Evolutionary conservation across 129 eudicot genomes (phyloP).

Genomic region (Silybum marianum): DNA sequence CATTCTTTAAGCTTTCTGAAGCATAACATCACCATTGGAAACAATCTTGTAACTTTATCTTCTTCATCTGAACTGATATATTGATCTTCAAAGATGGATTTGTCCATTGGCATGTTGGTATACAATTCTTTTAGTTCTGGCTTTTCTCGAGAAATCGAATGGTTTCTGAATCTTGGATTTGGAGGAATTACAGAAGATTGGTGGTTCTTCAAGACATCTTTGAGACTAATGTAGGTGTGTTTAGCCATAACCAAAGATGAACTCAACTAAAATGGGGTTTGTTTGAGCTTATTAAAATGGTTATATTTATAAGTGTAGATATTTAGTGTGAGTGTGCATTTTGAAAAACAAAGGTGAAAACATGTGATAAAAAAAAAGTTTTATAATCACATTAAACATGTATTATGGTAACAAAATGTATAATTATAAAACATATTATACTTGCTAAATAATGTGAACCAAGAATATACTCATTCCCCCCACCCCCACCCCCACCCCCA

Average conservation of each 20-base stretch:
- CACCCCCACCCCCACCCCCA: not conserved
- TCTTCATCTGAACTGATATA: not conserved
- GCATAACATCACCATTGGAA: slow-evolving; percentile 18
- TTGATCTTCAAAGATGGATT: slow-evolving; percentile 8
- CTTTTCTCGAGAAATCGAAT: slow-evolving; percentile 23
- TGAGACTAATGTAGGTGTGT: slow-evolving; percentile 39
- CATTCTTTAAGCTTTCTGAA: slow-evolving; percentile 27
- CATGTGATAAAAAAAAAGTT: slow-evolving; percentile 28
- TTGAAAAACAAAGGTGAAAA: slow-evolving; percentile 16
- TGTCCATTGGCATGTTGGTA: slow-evolving; percentile 30
- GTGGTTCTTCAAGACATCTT: slow-evolving; percentile 31
- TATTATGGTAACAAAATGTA: slow-evolving; percentile 2
- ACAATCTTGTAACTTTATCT: not conserved
- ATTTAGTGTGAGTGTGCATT: not conserved
- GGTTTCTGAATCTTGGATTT: slow-evolving; percentile 25
- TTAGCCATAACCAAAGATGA: slow-evolving; percentile 13
- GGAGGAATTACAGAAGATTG: not conserved
- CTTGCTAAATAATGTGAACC: slow-evolving; percentile 22
- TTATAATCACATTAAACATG: not conserved
- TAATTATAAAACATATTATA: not conserved
- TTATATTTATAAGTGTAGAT: slow-evolving; percentile 26
- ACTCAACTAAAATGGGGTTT: not conserved
- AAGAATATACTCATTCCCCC: not conserved
- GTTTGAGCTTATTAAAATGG: slow-evolving; percentile 3
- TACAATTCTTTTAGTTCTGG: slow-evolving; percentile 22